A percentile compares a stretch with the other conserved stretches of the same genome.
Evolutionary conservation across 23 red algal species (phyloP).

Genomic region (Agarophyton chilense): DNA sequence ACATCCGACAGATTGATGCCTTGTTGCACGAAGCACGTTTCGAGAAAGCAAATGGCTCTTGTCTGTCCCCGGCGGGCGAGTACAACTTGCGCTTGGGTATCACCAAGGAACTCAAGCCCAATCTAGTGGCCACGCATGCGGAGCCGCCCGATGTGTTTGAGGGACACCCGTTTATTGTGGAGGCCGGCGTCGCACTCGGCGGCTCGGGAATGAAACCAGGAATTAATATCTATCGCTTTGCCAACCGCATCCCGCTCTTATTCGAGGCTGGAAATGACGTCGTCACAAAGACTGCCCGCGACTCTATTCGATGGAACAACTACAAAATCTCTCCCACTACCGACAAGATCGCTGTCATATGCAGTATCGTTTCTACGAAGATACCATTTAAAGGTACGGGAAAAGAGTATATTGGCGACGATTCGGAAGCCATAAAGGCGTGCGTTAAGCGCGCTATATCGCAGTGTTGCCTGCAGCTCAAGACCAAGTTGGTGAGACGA

Average conservation of each 20-base stretch:
- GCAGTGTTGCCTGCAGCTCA: constrained; percentile 87
- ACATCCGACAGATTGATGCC: constrained; percentile 72
- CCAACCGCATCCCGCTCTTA: constrained; percentile 92
- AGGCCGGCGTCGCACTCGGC: constrained; percentile 83
- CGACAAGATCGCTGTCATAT: constrained; percentile 87
- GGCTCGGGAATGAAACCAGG: constrained; percentile 82
- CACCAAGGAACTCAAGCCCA: constrained; percentile 84
- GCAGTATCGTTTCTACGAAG: constrained; percentile 87
- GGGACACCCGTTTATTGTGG: constrained; percentile 94
- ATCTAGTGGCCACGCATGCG: constrained; percentile 84
- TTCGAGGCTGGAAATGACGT: constrained; percentile 96
- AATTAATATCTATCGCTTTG: constrained; percentile 84
- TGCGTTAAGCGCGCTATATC: constrained; percentile 83
- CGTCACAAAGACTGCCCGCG: constrained; percentile 78
- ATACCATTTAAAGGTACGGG: constrained; percentile 95
- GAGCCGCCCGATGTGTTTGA: constrained; percentile 90
- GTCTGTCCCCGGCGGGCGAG: constrained; percentile 89
- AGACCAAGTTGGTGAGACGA: constrained; percentile 75
- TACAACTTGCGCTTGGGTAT: constrained; percentile 94
- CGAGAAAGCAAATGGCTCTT: constrained; percentile 65
- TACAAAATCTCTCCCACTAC: constrained; percentile 90
- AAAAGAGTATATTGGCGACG: constrained; percentile 97
- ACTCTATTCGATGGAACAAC: constrained; percentile 78
- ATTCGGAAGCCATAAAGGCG: constrained; percentile 76
- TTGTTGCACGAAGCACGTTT: constrained; percentile 81